Evolutionary conservation across 177 flowering plant species (phyloP), one percentile per base, ranked within the genome.

Genomic region (Vitis hybrid): DNA sequence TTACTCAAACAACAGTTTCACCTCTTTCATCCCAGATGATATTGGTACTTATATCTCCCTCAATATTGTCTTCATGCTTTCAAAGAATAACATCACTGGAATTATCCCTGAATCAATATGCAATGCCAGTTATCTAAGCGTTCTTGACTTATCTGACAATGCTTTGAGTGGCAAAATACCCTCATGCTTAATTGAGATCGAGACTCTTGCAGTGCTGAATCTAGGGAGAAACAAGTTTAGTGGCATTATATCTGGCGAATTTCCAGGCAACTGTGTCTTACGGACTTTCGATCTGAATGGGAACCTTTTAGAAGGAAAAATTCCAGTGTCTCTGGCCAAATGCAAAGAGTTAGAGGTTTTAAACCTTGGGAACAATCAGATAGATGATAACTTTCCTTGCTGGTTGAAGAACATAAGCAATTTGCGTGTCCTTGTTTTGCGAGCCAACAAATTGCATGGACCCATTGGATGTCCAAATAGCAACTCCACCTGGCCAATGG

Each of bases 61-160:
- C 17, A 21, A 73, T 10, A 0, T 61, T 17, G 85, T 78, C 73
- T 74, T 88, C 45, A 86, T 88, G 48, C 70, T 87, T 21, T 74
- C 88, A 26, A 71, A 55, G 21, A 91, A 84, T 71, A 69, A 34
- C 0, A 48, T 89, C 11, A 32, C 7, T 0, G 92, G 91, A 30
- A 50, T 3, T 9, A 83, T 89, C 21, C 90, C 94, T 17, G 26
- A 30, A 3, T 80, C 89, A 0, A 8, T 89, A 3, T 91, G 91
- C 77, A 70, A 69, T 21, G 80, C 75, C 1, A 5, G 3, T 0
- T 64, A 34, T 48, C 83, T 89, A 17, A 78, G 71, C 59, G 87
- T 85, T 64, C 91, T 93, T 51, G 86, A 91, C 60, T 68, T 93
- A 18, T 88, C 91, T 1, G 30, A 23, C 26, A 92, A 92, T 70